Conservation (phyloP, 2,329 filamentous ascomycete species). For the Aspergillus jensenii region DNA sequence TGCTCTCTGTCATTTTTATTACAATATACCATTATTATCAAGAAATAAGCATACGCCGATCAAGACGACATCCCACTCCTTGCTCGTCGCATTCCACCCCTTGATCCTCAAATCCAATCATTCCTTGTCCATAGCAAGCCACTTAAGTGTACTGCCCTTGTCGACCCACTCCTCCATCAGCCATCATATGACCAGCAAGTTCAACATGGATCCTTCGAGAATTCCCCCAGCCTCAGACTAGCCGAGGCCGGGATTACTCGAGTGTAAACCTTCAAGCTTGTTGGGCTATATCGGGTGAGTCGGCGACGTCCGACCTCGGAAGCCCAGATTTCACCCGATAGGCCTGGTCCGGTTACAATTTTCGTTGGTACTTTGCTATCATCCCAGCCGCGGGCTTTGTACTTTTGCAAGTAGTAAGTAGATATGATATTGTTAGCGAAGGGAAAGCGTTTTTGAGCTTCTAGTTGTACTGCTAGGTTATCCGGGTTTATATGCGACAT, state of each 20-base stretch:
- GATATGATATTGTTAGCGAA: background rate
- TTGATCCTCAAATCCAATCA: background rate
- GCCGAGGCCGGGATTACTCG: too few relatives aligned
- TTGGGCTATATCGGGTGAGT: too few relatives aligned
- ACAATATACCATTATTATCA: background rate
- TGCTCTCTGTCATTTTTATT: background rate
- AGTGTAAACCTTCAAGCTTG: too few relatives aligned
- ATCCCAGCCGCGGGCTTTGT: background rate
- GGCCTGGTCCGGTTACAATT: background rate
- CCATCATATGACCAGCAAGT: slow-evolving; percentile 48
- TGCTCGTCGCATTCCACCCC: background rate
- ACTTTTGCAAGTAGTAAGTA: background rate
- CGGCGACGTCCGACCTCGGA: too few relatives aligned
- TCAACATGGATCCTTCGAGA: background rate
- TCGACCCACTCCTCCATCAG: slow-evolving; percentile 59
- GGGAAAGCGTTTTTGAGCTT: background rate
- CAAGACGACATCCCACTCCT: too few relatives aligned
- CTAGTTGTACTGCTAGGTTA: background rate
- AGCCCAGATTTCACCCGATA: background rate
- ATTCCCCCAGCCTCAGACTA: slow-evolving; percentile 43
- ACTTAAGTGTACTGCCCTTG: slow-evolving; percentile 42
- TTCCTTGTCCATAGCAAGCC: background rate
- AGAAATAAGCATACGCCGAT: background rate
- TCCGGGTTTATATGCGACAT: background rate
- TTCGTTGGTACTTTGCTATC: background rate